These are phyloP conservation scores for Filosporella fistucella DNA, from an alignment of 495 filamentous ascomycete genomes.

Conservation along the genomic window DNA sequence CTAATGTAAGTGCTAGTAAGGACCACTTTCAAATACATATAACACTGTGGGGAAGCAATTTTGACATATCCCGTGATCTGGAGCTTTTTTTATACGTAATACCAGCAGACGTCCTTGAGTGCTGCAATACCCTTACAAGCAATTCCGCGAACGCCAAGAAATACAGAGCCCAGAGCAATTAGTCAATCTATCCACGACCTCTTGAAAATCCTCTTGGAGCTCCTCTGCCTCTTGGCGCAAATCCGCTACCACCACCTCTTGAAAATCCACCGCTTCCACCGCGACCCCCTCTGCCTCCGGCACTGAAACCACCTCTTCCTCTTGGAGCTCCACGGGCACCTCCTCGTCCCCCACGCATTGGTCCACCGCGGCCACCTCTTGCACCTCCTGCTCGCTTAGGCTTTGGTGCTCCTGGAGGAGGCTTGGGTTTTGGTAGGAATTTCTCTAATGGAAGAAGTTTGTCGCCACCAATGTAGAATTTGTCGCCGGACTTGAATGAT, in stretches of 20 bases:
- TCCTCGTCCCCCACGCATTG: conserved; percentile 26
- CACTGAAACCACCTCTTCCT: conserved; percentile 39
- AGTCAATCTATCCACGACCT: conserved; percentile 20
- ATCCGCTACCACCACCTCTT: conserved; percentile 35
- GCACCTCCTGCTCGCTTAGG: conserved; percentile 51
- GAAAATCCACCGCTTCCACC: conserved; percentile 43
- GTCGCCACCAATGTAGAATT: conserved; percentile 91
- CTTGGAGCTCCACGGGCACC: conserved; percentile 52
- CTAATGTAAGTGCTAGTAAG: no score
- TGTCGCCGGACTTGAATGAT: conserved; percentile 93
- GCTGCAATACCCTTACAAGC: conserved; percentile 9
- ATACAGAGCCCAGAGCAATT: conserved; percentile 1
- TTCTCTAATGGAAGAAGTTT: conserved; percentile 92
- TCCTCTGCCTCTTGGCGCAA: conserved; percentile 36
- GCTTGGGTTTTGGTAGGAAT: conserved; percentile 95
- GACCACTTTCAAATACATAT: no score
- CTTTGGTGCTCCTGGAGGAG: conserved; percentile 59
- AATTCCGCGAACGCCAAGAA: conserved; percentile 13
- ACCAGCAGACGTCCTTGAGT: conserved; percentile 2
- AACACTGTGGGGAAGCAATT: no score
- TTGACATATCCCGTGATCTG: no score
- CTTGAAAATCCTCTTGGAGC: conserved; percentile 25
- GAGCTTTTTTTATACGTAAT: conserved; percentile 2
- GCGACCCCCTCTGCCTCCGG: conserved; percentile 35
- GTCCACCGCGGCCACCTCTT: conserved; percentile 23